phyloP scores from a whole-genome alignment of 2,329 filamentous ascomycete genomes.

The Epichloe coenophiala region DNA sequence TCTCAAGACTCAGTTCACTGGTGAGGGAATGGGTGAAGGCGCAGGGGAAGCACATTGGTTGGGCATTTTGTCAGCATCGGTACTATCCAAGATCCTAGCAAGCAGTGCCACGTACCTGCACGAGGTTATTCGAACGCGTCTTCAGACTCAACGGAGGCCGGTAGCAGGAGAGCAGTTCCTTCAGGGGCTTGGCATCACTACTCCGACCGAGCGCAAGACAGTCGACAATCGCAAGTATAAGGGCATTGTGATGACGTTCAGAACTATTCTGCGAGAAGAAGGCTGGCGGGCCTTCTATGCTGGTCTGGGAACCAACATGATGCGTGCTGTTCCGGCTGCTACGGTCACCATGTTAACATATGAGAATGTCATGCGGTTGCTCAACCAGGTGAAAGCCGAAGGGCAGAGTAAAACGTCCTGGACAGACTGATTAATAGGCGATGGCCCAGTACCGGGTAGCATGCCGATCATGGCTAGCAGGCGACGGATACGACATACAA shows the following conservation, averaged over 20 bases:
- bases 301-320: constrained; percentile 94
- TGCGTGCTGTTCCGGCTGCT: constrained; percentile 85
- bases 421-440: constrained; percentile 5
- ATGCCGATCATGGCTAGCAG: neutral
- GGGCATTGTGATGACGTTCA: constrained; percentile 69
- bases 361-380: constrained; percentile 54
- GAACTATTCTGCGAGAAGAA: constrained; percentile 77
- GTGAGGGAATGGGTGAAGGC: constrained; percentile 68
- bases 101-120: constrained; percentile 95
- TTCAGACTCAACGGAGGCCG: constrained; percentile 83
- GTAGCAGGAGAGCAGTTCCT: constrained; percentile 39
- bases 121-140: constrained; percentile 82
- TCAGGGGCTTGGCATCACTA: constrained; percentile 34
- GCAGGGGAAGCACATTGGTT: constrained; percentile 50
- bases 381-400: constrained; percentile 30
- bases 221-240: constrained; percentile 45
- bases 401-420: constrained; percentile 21
- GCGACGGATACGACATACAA: neutral
- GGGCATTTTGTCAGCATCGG: constrained; percentile 76
- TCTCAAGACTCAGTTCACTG: constrained; percentile 81
- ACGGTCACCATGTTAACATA: constrained; percentile 98
- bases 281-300: constrained; percentile 96
- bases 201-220: constrained; percentile 13
- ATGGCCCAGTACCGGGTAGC: no score
- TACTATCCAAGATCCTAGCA: constrained; percentile 86